Percentiles rank a stretch among this genome's conserved stretches.
phyloP scores from a whole-genome alignment of 352 stramenopile genomes.

The Pythium insidiosum region DNA sequence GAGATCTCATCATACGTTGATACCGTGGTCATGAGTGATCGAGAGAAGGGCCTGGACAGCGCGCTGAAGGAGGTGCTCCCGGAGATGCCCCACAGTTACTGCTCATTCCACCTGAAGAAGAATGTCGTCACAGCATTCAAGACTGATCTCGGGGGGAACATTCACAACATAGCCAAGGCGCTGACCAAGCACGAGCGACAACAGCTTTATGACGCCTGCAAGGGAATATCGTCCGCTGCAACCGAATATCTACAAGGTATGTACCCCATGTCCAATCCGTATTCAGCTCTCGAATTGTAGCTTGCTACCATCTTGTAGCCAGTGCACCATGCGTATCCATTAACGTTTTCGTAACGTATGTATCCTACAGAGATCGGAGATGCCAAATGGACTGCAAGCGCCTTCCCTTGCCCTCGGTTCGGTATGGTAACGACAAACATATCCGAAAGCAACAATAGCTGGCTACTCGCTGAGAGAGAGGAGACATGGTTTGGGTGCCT shows the following conservation, averaged over 20 bases:
- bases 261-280: not conserved
- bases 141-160: slow-evolving; percentile 3
- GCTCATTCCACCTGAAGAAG: slow-evolving; percentile 11
- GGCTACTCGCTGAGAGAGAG: too few species aligned
- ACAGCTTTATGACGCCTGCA: not conserved
- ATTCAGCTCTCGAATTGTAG: not conserved
- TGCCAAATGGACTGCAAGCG: too few species aligned
- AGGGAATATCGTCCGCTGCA: not conserved
- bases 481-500: too few species aligned
- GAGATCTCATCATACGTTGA: not conserved
- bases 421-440: too few species aligned
- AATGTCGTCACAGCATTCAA: slow-evolving; percentile 7
- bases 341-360: too few species aligned
- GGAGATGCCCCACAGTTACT: slow-evolving; percentile 6
- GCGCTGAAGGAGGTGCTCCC: not conserved
- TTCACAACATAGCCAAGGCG: slow-evolving; percentile 1
- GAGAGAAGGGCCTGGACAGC: slow-evolving; percentile 8
- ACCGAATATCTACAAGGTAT: too few species aligned
- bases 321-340: not conserved
- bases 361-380: too few species aligned
- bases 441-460: too few species aligned
- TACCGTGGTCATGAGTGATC: slow-evolving; percentile 4
- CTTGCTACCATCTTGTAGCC: not conserved
- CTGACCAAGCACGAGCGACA: not conserved
- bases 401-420: too few species aligned